Evolutionary conservation across 148 eudicot genomes (phyloP).

Genomic region (Silene uniflora): DNA sequence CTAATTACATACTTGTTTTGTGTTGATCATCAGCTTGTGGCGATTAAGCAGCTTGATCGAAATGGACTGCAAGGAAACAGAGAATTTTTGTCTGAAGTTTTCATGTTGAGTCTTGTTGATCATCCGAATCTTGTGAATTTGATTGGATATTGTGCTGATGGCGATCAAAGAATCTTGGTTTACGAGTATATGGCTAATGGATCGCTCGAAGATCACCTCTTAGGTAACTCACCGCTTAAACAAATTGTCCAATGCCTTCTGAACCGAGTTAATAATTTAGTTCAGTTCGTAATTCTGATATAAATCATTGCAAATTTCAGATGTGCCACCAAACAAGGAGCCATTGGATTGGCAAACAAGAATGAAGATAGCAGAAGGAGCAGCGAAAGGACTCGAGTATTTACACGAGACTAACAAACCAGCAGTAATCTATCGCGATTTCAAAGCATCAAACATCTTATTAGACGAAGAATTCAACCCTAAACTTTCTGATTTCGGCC

Average conservation of each 20-base stretch:
- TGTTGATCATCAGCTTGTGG: conserved; percentile 60
- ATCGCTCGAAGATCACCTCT: conserved; percentile 73
- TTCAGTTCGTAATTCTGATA: neutral
- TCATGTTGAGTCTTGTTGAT: conserved; percentile 59
- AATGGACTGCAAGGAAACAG: conserved; percentile 76
- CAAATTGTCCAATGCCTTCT: too few species aligned
- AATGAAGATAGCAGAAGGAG: conserved; percentile 73
- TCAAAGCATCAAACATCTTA: conserved; percentile 73
- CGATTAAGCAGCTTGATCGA: conserved; percentile 82
- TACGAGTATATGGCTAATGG: conserved; percentile 81
- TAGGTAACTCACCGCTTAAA: conserved; percentile 42
- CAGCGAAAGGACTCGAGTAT: conserved; percentile 70
- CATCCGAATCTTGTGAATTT: conserved; percentile 82
- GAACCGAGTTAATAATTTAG: too few species aligned
- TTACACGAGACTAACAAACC: conserved; percentile 58
- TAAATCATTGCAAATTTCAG: conserved; percentile 21
- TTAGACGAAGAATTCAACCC: conserved; percentile 58
- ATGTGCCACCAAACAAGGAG: conserved; percentile 41
- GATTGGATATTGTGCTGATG: conserved; percentile 91
- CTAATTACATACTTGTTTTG: conserved; percentile 4
- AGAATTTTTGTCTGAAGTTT: conserved; percentile 77
- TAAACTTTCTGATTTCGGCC: conserved; percentile 70
- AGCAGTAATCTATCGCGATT: conserved; percentile 63
- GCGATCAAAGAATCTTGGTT: conserved; percentile 81
- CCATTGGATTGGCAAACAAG: conserved; percentile 63